Conservation (phyloP, 768 basidiomycete genomes). For the Scleroderma bovista region DNA sequence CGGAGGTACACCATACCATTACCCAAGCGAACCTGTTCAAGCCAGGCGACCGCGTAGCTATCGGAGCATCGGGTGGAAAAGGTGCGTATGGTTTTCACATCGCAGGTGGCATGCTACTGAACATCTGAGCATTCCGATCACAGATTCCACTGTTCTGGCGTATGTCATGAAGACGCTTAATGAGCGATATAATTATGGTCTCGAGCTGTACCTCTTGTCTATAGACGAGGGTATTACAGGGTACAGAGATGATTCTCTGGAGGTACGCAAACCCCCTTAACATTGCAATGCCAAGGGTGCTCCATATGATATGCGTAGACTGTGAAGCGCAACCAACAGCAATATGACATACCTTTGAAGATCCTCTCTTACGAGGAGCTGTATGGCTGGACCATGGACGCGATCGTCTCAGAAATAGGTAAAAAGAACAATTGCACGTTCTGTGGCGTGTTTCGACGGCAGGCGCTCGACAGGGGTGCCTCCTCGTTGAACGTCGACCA, state of each 20-base stretch:
- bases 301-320: constrained; percentile 48
- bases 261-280: constrained; percentile 45
- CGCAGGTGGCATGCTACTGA: background rate
- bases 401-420: constrained; percentile 90
- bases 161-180: constrained; percentile 96
- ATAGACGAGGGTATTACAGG: constrained; percentile 99
- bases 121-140: background rate
- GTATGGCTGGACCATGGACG: constrained; percentile 99
- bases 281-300: background rate
- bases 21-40: constrained; percentile 77
- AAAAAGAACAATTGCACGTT: constrained; percentile 99
- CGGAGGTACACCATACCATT: constrained; percentile 96
- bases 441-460: constrained; percentile 95
- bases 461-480: constrained; percentile 94
- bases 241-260: constrained; percentile 94
- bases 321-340: constrained; percentile 93
- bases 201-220: constrained; percentile 87
- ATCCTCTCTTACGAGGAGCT: constrained; percentile 94
- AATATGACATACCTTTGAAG: constrained; percentile 93
- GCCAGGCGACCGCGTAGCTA: constrained; percentile 88
- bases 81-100: constrained; percentile 41
- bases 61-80: constrained; percentile 98
- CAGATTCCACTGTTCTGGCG: constrained; percentile 97
- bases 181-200: constrained; percentile 87
- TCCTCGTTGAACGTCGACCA: constrained; percentile 86